Conservation (phyloP, 176 grass and related monocot species). For the Eremochloa ophiuroides region DNA sequence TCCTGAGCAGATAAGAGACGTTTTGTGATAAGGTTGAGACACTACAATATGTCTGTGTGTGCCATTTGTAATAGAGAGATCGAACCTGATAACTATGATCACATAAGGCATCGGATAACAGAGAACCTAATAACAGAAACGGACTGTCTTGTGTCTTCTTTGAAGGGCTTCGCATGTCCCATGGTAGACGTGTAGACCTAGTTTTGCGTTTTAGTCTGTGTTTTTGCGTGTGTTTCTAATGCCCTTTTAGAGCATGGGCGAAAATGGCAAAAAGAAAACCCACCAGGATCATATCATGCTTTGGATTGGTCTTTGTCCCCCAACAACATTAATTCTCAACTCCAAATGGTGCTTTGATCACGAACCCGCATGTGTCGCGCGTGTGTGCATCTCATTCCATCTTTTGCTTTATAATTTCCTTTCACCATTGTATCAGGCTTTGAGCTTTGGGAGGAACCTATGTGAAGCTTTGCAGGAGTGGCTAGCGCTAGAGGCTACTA, state of each 20-base stretch:
- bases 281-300: background rate
- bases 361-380: background rate
- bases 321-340: background rate
- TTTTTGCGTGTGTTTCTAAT: constrained; percentile 12
- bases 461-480: background rate
- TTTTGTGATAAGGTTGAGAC: constrained; percentile 10
- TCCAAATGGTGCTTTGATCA: background rate
- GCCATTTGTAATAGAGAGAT: constrained; percentile 17
- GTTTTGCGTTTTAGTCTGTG: background rate
- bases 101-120: background rate
- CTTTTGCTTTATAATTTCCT: background rate
- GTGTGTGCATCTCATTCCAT: background rate
- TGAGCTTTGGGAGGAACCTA: background rate
- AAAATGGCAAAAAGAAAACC: background rate
- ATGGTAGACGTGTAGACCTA: background rate
- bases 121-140: too few relatives aligned
- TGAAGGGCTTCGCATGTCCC: background rate
- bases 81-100: background rate
- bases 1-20: constrained; percentile 22
- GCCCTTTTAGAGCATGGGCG: background rate
- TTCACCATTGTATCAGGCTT: background rate
- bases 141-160: background rate
- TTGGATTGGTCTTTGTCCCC: background rate
- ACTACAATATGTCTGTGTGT: background rate
- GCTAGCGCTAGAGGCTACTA: background rate